phyloP scores from a whole-genome alignment of 2,329 filamentous ascomycete genomes.

The Calycina herbarum region DNA sequence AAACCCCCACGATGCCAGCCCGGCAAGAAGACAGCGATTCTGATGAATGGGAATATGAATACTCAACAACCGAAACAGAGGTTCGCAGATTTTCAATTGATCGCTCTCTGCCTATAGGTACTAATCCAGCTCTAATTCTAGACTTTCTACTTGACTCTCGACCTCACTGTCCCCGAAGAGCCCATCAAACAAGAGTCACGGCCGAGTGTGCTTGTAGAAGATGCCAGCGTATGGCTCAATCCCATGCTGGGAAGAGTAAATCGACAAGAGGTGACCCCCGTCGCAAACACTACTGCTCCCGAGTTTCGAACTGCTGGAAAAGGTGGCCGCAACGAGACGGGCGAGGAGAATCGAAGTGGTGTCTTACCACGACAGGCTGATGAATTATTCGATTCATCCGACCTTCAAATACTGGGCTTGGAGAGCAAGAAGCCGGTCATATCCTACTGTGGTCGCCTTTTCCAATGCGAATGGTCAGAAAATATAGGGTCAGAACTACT shows the following conservation, averaged over 20 bases:
- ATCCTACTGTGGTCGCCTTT: constrained; percentile 75
- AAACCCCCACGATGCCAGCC: constrained; percentile 14
- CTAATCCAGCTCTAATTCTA: constrained; percentile 34
- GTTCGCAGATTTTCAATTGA: constrained; percentile 37
- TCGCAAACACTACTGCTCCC: constrained; percentile 8
- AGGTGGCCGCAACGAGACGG: constrained; percentile 22
- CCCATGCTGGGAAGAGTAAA: constrained; percentile 14
- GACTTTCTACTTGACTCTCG: constrained; percentile 65
- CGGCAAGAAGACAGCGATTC: constrained; percentile 46
- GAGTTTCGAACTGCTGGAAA: constrained; percentile 5
- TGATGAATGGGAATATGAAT: constrained; percentile 68
- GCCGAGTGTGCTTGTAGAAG: constrained; percentile 15
- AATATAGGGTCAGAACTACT: constrained; percentile 84
- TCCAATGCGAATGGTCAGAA: constrained; percentile 77
- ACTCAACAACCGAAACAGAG: constrained; percentile 63
- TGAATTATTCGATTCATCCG: constrained; percentile 12
- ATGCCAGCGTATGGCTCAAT: constrained; percentile 25
- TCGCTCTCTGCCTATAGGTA: background rate
- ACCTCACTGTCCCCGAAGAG: constrained; percentile 50
- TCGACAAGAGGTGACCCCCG: constrained; percentile 9
- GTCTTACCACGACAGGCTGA: constrained; percentile 10
- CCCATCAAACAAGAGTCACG: constrained; percentile 12
- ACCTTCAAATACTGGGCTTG: constrained; percentile 77
- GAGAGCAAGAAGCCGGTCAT: constrained; percentile 75
- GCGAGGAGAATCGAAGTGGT: constrained; percentile 22